These are phyloP conservation scores for Verticillium klebahnii DNA, from an alignment of 2,329 filamentous ascomycete species.

Conservation along the genomic window DNA sequence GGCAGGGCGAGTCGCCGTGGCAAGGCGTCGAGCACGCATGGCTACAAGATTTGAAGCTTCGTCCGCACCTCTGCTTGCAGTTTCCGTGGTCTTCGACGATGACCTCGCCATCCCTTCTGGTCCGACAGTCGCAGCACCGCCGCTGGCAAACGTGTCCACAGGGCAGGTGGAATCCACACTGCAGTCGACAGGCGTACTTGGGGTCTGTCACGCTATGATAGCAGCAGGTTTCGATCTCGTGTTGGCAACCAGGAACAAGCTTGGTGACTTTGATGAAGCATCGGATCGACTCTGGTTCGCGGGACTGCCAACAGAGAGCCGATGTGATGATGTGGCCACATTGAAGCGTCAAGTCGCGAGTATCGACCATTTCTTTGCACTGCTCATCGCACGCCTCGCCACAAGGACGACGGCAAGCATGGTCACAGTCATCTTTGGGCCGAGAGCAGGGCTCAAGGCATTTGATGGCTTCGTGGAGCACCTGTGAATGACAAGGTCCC, in stretches of 20 bases:
- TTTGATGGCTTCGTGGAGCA: constrained; percentile 39
- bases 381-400: no score
- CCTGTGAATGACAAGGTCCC: constrained; percentile 40
- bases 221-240: neutral
- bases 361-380: constrained; percentile 15
- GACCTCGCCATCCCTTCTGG: no score
- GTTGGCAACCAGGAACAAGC: neutral
- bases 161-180: no score
- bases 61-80: neutral
- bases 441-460: constrained; percentile 41
- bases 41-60: constrained; percentile 41
- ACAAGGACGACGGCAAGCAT: no score
- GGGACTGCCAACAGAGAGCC: constrained; percentile 45
- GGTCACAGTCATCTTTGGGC: constrained; percentile 40
- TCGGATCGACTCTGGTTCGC: constrained; percentile 19
- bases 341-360: constrained; percentile 43
- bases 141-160: no score
- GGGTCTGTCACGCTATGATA: no score
- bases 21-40: neutral
- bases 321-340: constrained; percentile 48
- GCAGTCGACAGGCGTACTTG: no score
- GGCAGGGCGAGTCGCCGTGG: no score
- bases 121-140: no score
- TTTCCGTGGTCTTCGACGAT: no score
- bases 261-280: constrained; percentile 1